Evolutionary conservation across 1,284 basidiomycete genomes (phyloP).

Genomic region (Ceratobasidium sp.): DNA sequence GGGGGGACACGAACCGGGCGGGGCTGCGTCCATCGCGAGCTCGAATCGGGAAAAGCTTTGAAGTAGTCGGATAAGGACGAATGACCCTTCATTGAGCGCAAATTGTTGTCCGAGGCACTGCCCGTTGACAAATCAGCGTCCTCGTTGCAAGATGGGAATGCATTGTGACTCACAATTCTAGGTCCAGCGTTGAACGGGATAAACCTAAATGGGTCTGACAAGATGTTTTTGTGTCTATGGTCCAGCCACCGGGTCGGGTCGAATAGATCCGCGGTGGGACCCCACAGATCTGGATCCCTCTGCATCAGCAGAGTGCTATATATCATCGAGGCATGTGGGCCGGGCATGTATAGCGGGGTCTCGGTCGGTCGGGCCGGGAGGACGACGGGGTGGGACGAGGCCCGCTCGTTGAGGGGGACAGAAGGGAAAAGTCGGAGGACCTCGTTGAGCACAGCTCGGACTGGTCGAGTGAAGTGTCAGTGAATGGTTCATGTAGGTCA

Average conservation of each 20-base stretch:
- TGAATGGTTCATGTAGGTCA: neutral
- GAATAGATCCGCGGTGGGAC: conserved; percentile 63
- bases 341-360: conserved; percentile 43
- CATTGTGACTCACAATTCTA: conserved; percentile 45
- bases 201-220: conserved; percentile 47
- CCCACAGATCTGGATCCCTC: conserved; percentile 62
- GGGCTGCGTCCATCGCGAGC: conserved; percentile 46
- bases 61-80: conserved; percentile 45
- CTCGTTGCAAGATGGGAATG: no score
- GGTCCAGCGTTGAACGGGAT: conserved; percentile 48
- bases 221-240: conserved; percentile 53
- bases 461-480: neutral
- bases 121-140: neutral
- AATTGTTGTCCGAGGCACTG: conserved; percentile 45
- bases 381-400: conserved; percentile 36
- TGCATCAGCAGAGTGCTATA: conserved; percentile 46
- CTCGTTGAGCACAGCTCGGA: conserved; percentile 46
- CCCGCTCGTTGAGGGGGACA: conserved; percentile 41
- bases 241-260: conserved; percentile 67
- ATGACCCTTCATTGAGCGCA: conserved; percentile 47
- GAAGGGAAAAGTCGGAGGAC: conserved; percentile 48
- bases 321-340: conserved; percentile 33
- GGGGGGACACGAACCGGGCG: conserved; percentile 45
- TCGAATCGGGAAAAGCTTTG: conserved; percentile 46
- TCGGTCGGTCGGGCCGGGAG: conserved; percentile 31